Percentiles rank a stretch among this genome's conserved stretches.
Conservation (phyloP, 176 grass and related monocot species). For the Aechmea fasciata region DNA sequence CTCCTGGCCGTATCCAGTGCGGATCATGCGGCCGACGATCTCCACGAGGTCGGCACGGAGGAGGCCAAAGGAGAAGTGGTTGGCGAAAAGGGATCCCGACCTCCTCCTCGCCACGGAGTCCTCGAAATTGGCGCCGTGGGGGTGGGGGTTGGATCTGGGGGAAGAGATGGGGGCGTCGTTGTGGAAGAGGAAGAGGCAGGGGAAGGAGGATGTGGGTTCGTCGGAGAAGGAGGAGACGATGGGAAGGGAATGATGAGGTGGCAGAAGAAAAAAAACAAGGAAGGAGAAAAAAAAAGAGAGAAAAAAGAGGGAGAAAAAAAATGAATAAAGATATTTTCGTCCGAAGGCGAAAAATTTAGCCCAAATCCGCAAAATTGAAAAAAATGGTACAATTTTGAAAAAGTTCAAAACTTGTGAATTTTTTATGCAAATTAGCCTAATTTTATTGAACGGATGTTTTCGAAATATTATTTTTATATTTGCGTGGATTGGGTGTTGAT, state of each 20-base stretch:
- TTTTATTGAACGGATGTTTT: too few relatives aligned
- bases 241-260: slow-evolving; percentile 46
- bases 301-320: too few relatives aligned
- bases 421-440: too few relatives aligned
- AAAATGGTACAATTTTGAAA: too few relatives aligned
- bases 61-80: slow-evolving; percentile 52
- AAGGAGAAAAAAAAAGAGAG: too few relatives aligned
- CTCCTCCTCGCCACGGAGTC: slow-evolving; percentile 1
- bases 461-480: too few relatives aligned
- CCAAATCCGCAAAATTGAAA: too few relatives aligned
- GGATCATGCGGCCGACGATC: slow-evolving; percentile 73
- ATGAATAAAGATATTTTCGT: too few relatives aligned
- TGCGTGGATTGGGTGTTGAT: too few relatives aligned
- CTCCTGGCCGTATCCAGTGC: slow-evolving; percentile 51
- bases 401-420: too few relatives aligned
- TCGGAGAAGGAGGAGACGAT: slow-evolving; percentile 33
- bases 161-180: slow-evolving; percentile 43
- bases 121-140: slow-evolving; percentile 15
- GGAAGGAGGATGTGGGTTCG: slow-evolving; percentile 42
- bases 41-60: slow-evolving; percentile 39
- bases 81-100: slow-evolving; percentile 38
- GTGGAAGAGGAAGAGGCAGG: slow-evolving; percentile 42
- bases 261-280: slow-evolving; percentile 21
- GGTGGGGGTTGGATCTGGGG: slow-evolving; percentile 13
- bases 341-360: too few relatives aligned